A percentile compares a stretch with the other conserved stretches of the same genome.
Evolutionary conservation across 169 alveolate species (phyloP).

Genomic region (Plasmodium cynomolgi): DNA sequence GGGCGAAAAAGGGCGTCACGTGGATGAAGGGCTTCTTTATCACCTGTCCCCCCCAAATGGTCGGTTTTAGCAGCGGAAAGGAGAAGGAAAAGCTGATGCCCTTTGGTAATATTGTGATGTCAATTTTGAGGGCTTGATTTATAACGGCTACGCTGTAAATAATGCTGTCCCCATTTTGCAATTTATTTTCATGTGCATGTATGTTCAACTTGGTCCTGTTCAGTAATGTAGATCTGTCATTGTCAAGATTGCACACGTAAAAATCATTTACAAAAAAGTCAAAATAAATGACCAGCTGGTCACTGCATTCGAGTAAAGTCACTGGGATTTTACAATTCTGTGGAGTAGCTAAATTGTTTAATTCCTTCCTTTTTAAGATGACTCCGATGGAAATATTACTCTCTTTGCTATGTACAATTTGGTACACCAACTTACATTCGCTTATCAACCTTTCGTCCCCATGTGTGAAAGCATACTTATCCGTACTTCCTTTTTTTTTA

Average conservation of each 20-base stretch:
- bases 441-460: slow-evolving; percentile 67
- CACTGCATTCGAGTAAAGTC: not conserved
- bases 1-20: slow-evolving; percentile 50
- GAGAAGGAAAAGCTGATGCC: slow-evolving; percentile 30
- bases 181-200: slow-evolving; percentile 67
- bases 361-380: slow-evolving; percentile 35
- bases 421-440: slow-evolving; percentile 39
- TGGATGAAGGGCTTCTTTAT: slow-evolving; percentile 64
- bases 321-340: slow-evolving; percentile 38
- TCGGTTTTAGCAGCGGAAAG: slow-evolving; percentile 37
- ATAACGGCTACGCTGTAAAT: slow-evolving; percentile 37
- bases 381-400: slow-evolving; percentile 59
- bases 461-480: slow-evolving; percentile 33
- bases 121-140: slow-evolving; percentile 24
- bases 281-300: slow-evolving; percentile 43
- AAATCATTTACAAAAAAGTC: slow-evolving; percentile 74
- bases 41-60: slow-evolving; percentile 32
- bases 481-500: slow-evolving; percentile 30
- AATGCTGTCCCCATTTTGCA: slow-evolving; percentile 31
- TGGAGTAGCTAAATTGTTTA: not conserved
- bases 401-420: slow-evolving; percentile 39
- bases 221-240: slow-evolving; percentile 7
- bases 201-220: slow-evolving; percentile 64
- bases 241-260: slow-evolving; percentile 57
- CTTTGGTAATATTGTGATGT: slow-evolving; percentile 41